phyloP scores from a whole-genome alignment of 352 stramenopile genomes.

The Phytophthora pisi region DNA sequence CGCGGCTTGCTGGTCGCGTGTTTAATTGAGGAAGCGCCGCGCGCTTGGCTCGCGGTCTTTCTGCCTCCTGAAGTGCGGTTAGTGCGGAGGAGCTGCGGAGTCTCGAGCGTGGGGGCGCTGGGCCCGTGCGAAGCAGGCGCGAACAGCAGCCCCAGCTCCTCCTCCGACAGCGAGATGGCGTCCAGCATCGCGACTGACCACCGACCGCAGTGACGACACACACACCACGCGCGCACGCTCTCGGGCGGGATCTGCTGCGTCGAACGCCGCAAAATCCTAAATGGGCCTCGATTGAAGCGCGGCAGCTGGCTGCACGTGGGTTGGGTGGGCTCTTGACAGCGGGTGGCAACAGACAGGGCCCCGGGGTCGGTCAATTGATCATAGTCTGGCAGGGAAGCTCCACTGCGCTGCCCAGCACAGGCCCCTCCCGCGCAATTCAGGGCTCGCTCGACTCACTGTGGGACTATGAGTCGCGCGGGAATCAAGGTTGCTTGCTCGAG shows the following conservation, averaged over 20 bases:
- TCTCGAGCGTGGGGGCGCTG: neutral
- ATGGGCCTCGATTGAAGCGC: constrained; percentile 38
- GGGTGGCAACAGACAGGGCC: constrained; percentile 32
- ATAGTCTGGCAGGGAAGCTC: constrained; percentile 21
- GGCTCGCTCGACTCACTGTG: constrained; percentile 21
- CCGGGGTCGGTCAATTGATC: constrained; percentile 12
- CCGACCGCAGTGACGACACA: neutral
- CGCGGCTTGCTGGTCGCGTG: constrained; percentile 9
- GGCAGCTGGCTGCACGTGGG: constrained; percentile 28
- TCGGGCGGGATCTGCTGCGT: constrained; percentile 14
- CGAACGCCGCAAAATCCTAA: constrained; percentile 33
- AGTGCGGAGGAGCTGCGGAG: neutral
- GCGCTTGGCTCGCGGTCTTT: constrained; percentile 15
- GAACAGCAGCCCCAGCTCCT: constrained; percentile 42
- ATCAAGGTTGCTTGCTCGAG: constrained; percentile 32
- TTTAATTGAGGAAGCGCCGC: constrained; percentile 19
- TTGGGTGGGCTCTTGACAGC: constrained; percentile 23
- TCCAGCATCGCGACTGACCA: constrained; percentile 23
- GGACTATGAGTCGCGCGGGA: constrained; percentile 24
- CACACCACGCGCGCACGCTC: neutral
- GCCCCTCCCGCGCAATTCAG: constrained; percentile 6
- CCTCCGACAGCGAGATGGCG: constrained; percentile 34
- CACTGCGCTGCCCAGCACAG: no score
- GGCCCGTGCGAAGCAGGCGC: constrained; percentile 25
- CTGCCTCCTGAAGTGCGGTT: neutral